These are phyloP conservation scores for Gamarada debralockiae DNA, from an alignment of 495 filamentous ascomycete genomes.

Conservation along the genomic window DNA sequence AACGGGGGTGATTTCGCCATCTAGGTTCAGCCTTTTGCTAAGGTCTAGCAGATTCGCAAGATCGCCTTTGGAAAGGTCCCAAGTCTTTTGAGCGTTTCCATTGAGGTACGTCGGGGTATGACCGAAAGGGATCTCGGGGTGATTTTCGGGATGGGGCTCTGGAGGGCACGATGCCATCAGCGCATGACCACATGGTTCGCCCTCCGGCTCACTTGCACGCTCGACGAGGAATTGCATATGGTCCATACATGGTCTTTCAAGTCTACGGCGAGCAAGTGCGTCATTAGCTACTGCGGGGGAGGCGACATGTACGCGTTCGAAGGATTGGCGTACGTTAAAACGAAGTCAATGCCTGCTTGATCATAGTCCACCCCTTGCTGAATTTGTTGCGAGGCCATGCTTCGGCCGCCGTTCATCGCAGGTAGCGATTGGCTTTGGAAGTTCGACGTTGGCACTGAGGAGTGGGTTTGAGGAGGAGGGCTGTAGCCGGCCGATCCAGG, in stretches of 20 bases:
- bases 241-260: constrained; percentile 93
- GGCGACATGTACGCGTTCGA: constrained; percentile 61
- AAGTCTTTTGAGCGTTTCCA: constrained; percentile 45
- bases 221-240: constrained; percentile 79
- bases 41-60: constrained; percentile 78
- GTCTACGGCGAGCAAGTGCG: constrained; percentile 46
- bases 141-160: constrained; percentile 39
- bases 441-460: constrained; percentile 1
- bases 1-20: constrained; percentile 94
- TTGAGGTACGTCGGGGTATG: constrained; percentile 32
- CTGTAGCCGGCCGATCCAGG: constrained; percentile 32
- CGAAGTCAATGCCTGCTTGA: constrained; percentile 91
- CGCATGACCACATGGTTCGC: constrained; percentile 68
- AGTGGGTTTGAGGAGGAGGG: constrained; percentile 26
- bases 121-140: constrained; percentile 46
- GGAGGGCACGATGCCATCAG: constrained; percentile 89
- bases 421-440: constrained; percentile 2
- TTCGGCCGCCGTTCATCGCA: constrained; percentile 21
- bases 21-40: constrained; percentile 77
- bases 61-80: constrained; percentile 68
- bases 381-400: constrained; percentile 26
- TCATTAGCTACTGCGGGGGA: constrained; percentile 51
- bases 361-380: constrained; percentile 68
- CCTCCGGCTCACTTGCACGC: constrained; percentile 47
- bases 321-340: constrained; percentile 79